A percentile compares a stretch with the other conserved stretches of the same genome.
These are phyloP conservation scores for Trichoderma arundinaceum DNA, from an alignment of 2,329 filamentous ascomycete species.

Conservation along the genomic window DNA sequence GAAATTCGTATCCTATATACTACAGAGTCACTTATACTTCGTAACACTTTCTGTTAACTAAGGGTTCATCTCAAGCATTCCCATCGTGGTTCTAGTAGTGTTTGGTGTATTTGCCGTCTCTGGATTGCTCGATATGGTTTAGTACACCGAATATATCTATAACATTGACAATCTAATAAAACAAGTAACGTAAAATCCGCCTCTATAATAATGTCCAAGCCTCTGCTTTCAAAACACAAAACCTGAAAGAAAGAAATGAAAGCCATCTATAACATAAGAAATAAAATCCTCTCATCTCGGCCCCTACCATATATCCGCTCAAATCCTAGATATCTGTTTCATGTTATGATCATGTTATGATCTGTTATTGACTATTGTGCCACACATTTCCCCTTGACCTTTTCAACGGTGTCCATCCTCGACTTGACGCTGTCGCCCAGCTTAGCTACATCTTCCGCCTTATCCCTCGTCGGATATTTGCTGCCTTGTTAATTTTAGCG, in stretches of 20 bases:
- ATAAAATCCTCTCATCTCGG: background rate
- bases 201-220: background rate
- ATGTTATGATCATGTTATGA: background rate
- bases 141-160: background rate
- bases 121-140: background rate
- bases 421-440: background rate
- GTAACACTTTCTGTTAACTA: too few species aligned
- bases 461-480: conserved; percentile 3
- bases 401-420: conserved; percentile 13
- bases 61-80: too few species aligned
- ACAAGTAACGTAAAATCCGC: background rate
- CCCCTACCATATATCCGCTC: background rate
- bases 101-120: background rate
- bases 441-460: conserved; percentile 16
- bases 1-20: too few species aligned
- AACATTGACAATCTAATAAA: background rate
- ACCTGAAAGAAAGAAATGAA: background rate
- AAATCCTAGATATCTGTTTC: background rate
- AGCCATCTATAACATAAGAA: background rate
- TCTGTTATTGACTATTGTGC: background rate
- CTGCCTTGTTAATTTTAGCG: conserved; percentile 1
- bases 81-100: background rate
- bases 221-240: background rate
- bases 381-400: conserved; percentile 10
- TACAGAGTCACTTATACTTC: background rate